Evolutionary conservation across 2,329 filamentous ascomycete species (phyloP).

Genomic region (Exserohilum rostratum): DNA sequence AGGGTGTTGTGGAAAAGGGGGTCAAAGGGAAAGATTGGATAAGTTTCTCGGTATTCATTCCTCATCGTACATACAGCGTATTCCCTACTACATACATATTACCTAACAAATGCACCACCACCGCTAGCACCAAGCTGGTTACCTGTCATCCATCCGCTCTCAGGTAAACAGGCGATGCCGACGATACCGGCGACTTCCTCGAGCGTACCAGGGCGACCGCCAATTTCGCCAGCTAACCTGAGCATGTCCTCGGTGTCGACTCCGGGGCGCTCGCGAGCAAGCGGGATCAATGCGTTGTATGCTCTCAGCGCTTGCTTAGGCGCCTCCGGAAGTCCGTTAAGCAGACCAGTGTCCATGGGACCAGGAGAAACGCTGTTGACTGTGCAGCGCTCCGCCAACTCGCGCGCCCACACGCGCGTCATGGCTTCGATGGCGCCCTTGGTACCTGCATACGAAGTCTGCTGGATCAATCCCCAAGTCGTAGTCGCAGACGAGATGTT

Average conservation of each 20-base stretch:
- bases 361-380: conserved; percentile 12
- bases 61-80: no score
- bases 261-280: conserved; percentile 8
- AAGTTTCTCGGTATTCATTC: no score
- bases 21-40: no score
- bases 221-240: conserved; percentile 9
- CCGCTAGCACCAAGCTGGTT: conserved; percentile 13
- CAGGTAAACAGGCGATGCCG: conserved; percentile 10
- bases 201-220: conserved; percentile 9
- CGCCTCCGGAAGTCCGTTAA: conserved; percentile 9
- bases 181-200: conserved; percentile 13
- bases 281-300: conserved; percentile 11
- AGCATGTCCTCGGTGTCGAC: conserved; percentile 7
- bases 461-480: conserved; percentile 12
- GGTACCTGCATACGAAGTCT: conserved; percentile 12
- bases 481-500: conserved; percentile 14
- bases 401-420: conserved; percentile 14
- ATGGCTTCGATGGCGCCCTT: conserved; percentile 13
- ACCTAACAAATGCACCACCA: conserved; percentile 10
- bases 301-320: conserved; percentile 5
- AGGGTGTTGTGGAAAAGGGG: no score
- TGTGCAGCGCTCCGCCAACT: conserved; percentile 8
- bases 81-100: not conserved
- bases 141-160: conserved; percentile 16
- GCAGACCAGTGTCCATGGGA: conserved; percentile 11